Conservation (phyloP, 2,329 filamentous ascomycete genomes). For the Arthroderma sp. region DNA sequence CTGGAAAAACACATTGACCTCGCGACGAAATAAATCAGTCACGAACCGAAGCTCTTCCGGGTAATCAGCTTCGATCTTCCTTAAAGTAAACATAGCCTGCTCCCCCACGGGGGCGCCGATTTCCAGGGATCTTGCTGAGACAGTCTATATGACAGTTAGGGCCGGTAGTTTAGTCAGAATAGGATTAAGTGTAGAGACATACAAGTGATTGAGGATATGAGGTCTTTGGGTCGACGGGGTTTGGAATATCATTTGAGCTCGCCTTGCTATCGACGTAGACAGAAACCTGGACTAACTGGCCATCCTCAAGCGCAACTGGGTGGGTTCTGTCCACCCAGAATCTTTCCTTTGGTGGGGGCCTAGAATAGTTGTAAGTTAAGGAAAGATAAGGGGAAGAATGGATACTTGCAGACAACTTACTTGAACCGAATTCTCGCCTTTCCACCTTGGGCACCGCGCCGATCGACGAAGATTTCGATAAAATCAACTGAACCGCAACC, state of each 20-base stretch:
- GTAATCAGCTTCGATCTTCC: constrained; percentile 23
- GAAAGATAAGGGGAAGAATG: neutral
- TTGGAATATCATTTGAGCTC: constrained; percentile 16
- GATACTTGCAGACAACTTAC: constrained; percentile 12
- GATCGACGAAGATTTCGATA: constrained; percentile 43
- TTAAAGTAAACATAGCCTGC: constrained; percentile 47
- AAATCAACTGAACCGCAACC: constrained; percentile 40
- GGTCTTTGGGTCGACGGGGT: constrained; percentile 21
- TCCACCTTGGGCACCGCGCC: constrained; percentile 26
- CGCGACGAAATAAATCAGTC: constrained; percentile 32
- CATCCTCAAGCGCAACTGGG: constrained; percentile 17
- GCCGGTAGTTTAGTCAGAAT: neutral
- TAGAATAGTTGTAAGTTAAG: constrained; percentile 8
- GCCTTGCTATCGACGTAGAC: constrained; percentile 16
- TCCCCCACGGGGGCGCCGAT: constrained; percentile 49
- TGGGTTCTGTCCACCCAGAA: constrained; percentile 37
- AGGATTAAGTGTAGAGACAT: constrained; percentile 9
- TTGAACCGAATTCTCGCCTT: constrained; percentile 43
- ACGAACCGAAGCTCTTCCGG: constrained; percentile 20
- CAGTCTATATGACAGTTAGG: constrained; percentile 18
- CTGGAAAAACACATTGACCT: constrained; percentile 33
- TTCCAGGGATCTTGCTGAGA: constrained; percentile 38
- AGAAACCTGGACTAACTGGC: constrained; percentile 11
- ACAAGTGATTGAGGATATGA: constrained; percentile 26
- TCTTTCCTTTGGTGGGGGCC: constrained; percentile 37